Evolutionary conservation across 169 alveolate genomes (phyloP).

Genomic region (Plasmodium malariae): DNA sequence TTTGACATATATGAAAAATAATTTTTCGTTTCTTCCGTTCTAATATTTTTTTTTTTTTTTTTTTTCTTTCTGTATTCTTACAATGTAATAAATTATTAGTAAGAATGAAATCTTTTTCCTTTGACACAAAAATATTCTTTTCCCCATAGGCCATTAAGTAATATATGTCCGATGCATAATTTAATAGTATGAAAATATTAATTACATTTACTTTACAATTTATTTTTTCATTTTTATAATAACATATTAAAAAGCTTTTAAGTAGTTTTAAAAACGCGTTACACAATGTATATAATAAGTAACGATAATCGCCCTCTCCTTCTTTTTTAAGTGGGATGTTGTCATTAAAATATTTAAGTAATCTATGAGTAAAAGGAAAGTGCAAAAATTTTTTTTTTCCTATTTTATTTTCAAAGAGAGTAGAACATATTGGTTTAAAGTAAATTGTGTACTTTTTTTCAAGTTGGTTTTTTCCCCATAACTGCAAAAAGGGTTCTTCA

Average conservation of each 20-base stretch:
- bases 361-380: constrained; percentile 51
- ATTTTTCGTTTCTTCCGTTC: constrained; percentile 14
- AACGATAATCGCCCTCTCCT: neutral
- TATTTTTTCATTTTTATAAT: constrained; percentile 13
- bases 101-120: constrained; percentile 12
- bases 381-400: constrained; percentile 25
- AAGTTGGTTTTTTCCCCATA: neutral
- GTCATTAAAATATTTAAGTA: constrained; percentile 54
- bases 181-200: constrained; percentile 29
- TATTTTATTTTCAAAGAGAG: neutral
- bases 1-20: constrained; percentile 37
- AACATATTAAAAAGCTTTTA: constrained; percentile 14
- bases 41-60: neutral
- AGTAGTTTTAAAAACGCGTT: constrained; percentile 13
- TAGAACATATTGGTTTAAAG: constrained; percentile 16
- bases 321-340: constrained; percentile 9
- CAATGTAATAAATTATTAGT: neutral
- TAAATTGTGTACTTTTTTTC: neutral
- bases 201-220: neutral
- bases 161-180: constrained; percentile 55
- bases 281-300: constrained; percentile 18
- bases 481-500: neutral
- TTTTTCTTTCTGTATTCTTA: neutral
- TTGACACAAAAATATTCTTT: constrained; percentile 5
- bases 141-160: constrained; percentile 45